Evolutionary conservation across 2,329 filamentous ascomycete genomes (phyloP), one percentile per base, ranked within the genome.

Genomic region (Orbilia oligospora): DNA sequence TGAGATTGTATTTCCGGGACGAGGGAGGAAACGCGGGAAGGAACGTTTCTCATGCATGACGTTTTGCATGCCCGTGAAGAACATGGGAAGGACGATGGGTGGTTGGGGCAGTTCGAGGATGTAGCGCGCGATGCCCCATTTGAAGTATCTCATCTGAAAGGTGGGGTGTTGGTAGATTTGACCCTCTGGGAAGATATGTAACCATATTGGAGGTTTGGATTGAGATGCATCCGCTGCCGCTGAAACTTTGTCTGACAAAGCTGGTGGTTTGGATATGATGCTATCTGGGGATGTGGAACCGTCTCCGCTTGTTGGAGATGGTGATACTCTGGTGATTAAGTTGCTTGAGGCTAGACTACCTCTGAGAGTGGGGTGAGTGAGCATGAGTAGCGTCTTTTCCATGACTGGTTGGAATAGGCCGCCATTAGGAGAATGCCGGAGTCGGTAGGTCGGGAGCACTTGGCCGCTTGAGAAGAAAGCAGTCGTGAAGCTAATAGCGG

Each of bases 141-240:
- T 97, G 89, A 98, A 98, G 86, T 99, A 99, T 33, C 96, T 92
- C 87, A 98, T 91, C 6, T 91, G 90, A 82, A 90, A 90, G 49
- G 90, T 87, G 0, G 91, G 89, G 81, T 93, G 91, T 85, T 99
- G 96, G 84, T 98, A 94, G 55, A 97, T 93, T 84, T 92, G 93
- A 58, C 94, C 96, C 85, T 99, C 96, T 12, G 96, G 96, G 84
- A 98, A 98, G 69, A 98, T 91, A 84, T 99, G 96, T 3, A 99
- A 87, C 96, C 96, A 99, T 53, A 90, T 89, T 92, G 88, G 55
- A 89, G 90, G 82, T 93, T 63, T 53, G 64, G 72, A n/a, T 55
- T n/a, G 70, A 91, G 80, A 85, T 88, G 1, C 89, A 84, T 83
- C 92, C 94, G 56, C 90, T 88, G 83, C 92, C 94, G 58, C 90